Base-by-base conservation (phyloP, 441 rosid species). In the Flueggea neowawraea region DNA sequence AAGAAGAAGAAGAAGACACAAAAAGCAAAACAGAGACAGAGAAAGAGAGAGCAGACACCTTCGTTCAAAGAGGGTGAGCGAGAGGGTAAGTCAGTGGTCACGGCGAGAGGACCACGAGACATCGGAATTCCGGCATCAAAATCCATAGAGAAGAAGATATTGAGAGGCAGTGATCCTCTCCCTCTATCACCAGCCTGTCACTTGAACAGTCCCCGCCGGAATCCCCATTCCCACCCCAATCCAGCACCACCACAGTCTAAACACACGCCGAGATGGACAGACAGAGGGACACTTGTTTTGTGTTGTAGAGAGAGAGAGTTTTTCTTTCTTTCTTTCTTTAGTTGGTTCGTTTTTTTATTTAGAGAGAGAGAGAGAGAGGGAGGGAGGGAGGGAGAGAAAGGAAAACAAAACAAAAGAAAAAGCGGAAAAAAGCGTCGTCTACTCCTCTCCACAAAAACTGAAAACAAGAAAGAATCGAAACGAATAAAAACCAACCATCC, bases 91-190 rank as follows among this genome's bases (percentile, higher is more conserved):
- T 67, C 65, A 22, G 28, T 22, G 75, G 74, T 57, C 47, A 69
- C 69, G 28, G 69, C 57, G 33, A 61, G 65, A 16, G 62, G 69
- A 60, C 48, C 69, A 32, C 80, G 84, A 65, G 94, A 77, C 87
- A 87, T 87, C 62, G 91, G 84, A 78, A 83, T 85, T 78, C 89
- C 89, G 63, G 87, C 79, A 68, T 83, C 88, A 69, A 84, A 83
- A 61, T 85, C 88, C 95, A 92, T 92, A 64, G 73, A 66, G 57
- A 64, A 80, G 69, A 50, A 48, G 48, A 41, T 6, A 31, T 13
- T 49, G 55, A 44, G 9, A 5, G 6, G 44, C 48, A 7, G 41
- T 47, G 17, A 44, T 2, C 58, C 61, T 71, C 62, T 17, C 65
- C 68, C 58, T 72, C 81, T 81, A 79, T 79, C 79, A 80, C 64